phyloP scores from a whole-genome alignment of 2,329 filamentous ascomycete species.

The Thelonectria rubi region DNA sequence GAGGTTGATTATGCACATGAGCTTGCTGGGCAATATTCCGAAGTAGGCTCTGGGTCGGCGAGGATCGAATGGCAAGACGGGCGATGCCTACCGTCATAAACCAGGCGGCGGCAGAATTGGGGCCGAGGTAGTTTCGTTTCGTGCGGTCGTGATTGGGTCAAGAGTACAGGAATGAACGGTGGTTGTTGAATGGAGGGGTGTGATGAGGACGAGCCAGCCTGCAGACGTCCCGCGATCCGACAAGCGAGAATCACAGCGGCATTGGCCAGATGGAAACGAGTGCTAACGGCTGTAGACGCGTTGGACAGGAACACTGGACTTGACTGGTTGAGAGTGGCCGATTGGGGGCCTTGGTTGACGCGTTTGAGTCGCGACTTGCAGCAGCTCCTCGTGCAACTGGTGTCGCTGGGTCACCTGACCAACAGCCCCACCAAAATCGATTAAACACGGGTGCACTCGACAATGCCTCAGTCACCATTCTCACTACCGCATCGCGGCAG shows the following conservation, averaged over 20 bases:
- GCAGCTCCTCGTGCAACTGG: constrained; percentile 17
- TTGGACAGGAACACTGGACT: constrained; percentile 8
- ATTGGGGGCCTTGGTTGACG: constrained; percentile 28
- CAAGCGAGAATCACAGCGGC: not conserved
- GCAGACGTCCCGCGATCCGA: not conserved
- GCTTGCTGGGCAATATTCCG: constrained; percentile 37
- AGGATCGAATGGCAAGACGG: constrained; percentile 48
- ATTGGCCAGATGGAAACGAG: constrained; percentile 5
- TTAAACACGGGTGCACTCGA: not conserved
- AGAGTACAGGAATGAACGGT: not conserved
- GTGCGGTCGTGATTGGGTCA: not conserved
- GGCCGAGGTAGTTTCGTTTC: not conserved
- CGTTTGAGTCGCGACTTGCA: constrained; percentile 33
- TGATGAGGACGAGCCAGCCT: constrained; percentile 3
- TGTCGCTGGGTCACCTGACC: constrained; percentile 37
- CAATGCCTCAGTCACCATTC: too few relatives aligned
- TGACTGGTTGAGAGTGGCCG: constrained; percentile 20
- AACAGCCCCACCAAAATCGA: not conserved
- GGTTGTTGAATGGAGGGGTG: constrained; percentile 4
- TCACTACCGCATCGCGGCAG: too few relatives aligned
- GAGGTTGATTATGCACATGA: constrained; percentile 37
- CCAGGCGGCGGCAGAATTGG: constrained; percentile 16
- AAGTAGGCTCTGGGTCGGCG: constrained; percentile 45
- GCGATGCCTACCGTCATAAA: constrained; percentile 50
- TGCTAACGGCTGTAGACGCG: constrained; percentile 31